Evolutionary conservation across 1,139 yeast genomes (phyloP), one percentile per base, ranked within the genome.

Genomic region (Yamadazyma atlantica): DNA sequence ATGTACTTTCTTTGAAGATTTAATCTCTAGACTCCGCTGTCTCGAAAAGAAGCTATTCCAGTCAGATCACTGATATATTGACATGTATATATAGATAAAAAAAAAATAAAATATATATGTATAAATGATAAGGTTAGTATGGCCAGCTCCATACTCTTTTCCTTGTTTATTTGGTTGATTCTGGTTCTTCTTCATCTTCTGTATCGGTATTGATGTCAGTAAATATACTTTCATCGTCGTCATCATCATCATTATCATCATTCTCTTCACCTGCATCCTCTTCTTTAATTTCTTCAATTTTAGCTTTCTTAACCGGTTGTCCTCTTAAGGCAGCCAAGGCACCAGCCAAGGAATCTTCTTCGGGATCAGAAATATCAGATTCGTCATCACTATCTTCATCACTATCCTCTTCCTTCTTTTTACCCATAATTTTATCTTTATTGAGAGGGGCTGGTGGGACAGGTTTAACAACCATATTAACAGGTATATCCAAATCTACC

Each of bases 401-500:
- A 4, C 51, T 45, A 15, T 58, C 64, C 17, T 44, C 45, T 11
- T 41, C 46, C 36, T 45, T 33, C 29, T 48, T 46, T 41, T 49
- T 49, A 12, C 45, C 44, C 29, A 49, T 23, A 10, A 50, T 37
- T 40, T 53, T 55, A 24, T 51, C 50, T 21, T 48, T 44, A 40
- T 46, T 36, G 34, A 50, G 37, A 12, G 49, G 36, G 10, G 41
- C 46, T 23, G 53, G 45, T 27, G 83, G 78, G 26, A 78, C 75
- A 13, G 72, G 69, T 45, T 73, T 66, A 21, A 84, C 89, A 14
- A 72, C 67, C 80, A 85, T 73, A 24, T 65, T 67, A 40, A 85
- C 55, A 10, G 88, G 85, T 45, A 82, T 70, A 53, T 84, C 92
- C 15, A 84, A 59, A 56, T 85, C 95, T 19, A 75, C 64, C 3